A percentile compares a stretch with the other conserved stretches of the same genome.
Evolutionary conservation across 352 stramenopile genomes (phyloP).

Genomic region (Pythium vanterpoolii): DNA sequence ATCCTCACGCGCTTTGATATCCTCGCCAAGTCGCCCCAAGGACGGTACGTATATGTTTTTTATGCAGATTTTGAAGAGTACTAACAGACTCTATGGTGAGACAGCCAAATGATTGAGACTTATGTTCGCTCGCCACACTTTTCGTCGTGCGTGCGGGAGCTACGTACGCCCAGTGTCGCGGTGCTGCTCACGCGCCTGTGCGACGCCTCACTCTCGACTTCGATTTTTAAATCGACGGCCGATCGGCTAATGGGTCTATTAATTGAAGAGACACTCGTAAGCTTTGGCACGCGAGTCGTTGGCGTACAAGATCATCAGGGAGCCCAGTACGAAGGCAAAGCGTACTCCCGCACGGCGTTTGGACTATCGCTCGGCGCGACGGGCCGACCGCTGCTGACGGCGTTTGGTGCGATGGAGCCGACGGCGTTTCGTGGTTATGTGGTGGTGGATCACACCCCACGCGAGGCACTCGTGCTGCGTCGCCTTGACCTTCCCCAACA

Average conservation of each 20-base stretch:
- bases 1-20: slow-evolving; percentile 36
- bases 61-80: background rate
- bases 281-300: slow-evolving; percentile 17
- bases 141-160: slow-evolving; percentile 30
- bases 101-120: slow-evolving; percentile 29
- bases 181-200: slow-evolving; percentile 23
- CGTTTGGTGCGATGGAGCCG: slow-evolving; percentile 21
- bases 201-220: background rate
- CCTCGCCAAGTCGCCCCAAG: slow-evolving; percentile 12
- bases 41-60: slow-evolving; percentile 2
- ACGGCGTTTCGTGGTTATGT: slow-evolving; percentile 12
- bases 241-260: slow-evolving; percentile 21
- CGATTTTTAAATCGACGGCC: slow-evolving; percentile 10
- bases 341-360: slow-evolving; percentile 8
- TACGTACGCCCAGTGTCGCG: slow-evolving; percentile 29
- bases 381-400: slow-evolving; percentile 2
- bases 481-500: slow-evolving; percentile 12
- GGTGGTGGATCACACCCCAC: background rate
- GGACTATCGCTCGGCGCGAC: slow-evolving; percentile 4
- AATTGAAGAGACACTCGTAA: slow-evolving; percentile 21
- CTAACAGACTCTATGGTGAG: background rate
- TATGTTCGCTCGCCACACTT: slow-evolving; percentile 22
- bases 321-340: slow-evolving; percentile 18
- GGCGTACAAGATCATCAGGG: slow-evolving; percentile 11
- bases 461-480: background rate